A percentile compares a stretch with the other conserved stretches of the same genome.
phyloP scores from a whole-genome alignment of 2,329 filamentous ascomycete genomes.

The Aspergillus persii region DNA sequence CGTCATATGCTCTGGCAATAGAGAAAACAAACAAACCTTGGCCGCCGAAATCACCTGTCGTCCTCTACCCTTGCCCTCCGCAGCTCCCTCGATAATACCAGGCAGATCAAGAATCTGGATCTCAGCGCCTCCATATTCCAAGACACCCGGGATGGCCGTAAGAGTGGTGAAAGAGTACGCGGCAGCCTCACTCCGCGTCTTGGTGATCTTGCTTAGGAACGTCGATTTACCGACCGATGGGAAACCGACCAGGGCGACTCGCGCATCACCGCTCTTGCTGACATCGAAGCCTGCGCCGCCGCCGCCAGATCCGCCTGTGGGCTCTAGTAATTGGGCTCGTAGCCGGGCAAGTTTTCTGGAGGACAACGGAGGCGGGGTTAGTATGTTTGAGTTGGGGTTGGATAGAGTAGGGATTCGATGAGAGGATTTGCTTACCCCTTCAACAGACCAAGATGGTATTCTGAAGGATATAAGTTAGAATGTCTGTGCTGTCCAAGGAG shows the following conservation, averaged over 20 bases:
- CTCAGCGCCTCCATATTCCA: conserved; percentile 96
- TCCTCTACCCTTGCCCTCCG: conserved; percentile 93
- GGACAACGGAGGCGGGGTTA: background rate
- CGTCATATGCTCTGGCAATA: background rate
- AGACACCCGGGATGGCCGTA: conserved; percentile 92
- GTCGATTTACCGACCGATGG: conserved; percentile 98
- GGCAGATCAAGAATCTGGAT: conserved; percentile 97
- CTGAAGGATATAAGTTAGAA: conserved; percentile 48
- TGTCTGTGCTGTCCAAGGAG: background rate
- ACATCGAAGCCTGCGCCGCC: conserved; percentile 84
- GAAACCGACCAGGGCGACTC: conserved; percentile 97
- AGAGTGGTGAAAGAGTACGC: conserved; percentile 97
- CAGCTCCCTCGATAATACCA: conserved; percentile 95
- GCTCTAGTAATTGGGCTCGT: conserved; percentile 90
- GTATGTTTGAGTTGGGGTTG: background rate
- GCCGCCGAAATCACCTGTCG: conserved; percentile 96
- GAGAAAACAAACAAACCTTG: conserved; percentile 53
- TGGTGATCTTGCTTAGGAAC: conserved; percentile 97
- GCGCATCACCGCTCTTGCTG: conserved; percentile 91
- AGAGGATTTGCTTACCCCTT: conserved; percentile 67
- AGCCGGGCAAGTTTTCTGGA: conserved; percentile 89
- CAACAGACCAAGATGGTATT: conserved; percentile 95
- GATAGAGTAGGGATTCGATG: background rate
- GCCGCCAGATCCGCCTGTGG: conserved; percentile 74
- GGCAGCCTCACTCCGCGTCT: conserved; percentile 93